Evolutionary conservation across 352 stramenopile species (phyloP), one percentile per base, ranked within the genome.

Genomic region (Pythium pectinolyticum): DNA sequence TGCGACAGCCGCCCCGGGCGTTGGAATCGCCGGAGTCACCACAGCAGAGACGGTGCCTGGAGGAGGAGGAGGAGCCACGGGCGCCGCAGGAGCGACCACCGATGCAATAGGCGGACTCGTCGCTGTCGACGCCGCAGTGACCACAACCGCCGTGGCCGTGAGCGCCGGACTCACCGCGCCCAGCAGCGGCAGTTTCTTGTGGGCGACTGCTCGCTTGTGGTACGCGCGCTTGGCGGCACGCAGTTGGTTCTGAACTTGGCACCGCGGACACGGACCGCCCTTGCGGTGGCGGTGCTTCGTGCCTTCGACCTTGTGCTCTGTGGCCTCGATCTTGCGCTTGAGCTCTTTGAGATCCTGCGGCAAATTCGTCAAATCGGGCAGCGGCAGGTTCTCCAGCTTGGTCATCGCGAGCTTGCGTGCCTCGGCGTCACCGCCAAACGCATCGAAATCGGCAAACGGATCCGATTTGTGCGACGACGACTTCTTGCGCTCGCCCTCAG

Each of bases 261-360:
- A 93, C 10, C 84, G 82, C 31, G 84, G 84, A 39, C 84, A 93
- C 56, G 84, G 84, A 2, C 84, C 84, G 32, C 84, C 84, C 67
- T 93, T 93, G 67, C 84, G 84, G 63, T 93, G 84, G 57, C 84
- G 84, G 55, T 93, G 84, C 66, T 93, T 93, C n/a, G 84, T 93
- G 11, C 84, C 84, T 74, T 93, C 84, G 22, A 93, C 84, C 66
- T 91, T 91, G 72, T 88, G 76, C 63, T 93, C 84, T 0, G 84
- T 93, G 25, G 80, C 80, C 65, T 93, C 84, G 65, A 93, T 93
- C 60, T 93, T 93, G 52, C 82, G 80, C 62, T 93, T 93, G 19
- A 93, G 75, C 31, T 93, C 84, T 50, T 86, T 86, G 22, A 93
- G 66, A 43, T 93, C 84, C 63, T 91, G 81, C 3, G 84, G 84